These are phyloP conservation scores for Phyllostachys edulis DNA, from an alignment of 176 grass and related monocot species.

Conservation along the genomic window DNA sequence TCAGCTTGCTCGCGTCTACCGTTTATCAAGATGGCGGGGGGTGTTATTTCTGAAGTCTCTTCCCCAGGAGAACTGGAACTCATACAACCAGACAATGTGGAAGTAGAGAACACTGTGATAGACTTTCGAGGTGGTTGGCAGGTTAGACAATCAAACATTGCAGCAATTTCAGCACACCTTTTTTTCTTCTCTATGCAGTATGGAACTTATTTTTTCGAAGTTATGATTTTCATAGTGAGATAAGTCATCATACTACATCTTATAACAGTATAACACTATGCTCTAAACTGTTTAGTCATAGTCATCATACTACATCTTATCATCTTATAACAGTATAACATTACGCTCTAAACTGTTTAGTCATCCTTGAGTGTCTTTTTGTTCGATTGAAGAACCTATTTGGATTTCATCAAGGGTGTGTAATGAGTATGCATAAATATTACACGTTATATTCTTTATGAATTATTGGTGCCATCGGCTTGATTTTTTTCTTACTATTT, in stretches of 20 bases:
- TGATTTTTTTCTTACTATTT: background rate
- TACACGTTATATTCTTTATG: background rate
- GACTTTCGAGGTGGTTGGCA: constrained; percentile 80
- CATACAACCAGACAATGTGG: constrained; percentile 54
- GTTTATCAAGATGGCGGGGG: constrained; percentile 46
- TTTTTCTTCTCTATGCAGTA: background rate
- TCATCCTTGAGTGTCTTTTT: background rate
- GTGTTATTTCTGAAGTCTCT: constrained; percentile 59
- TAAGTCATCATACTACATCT: background rate
- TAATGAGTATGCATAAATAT: background rate
- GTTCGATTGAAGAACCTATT: background rate
- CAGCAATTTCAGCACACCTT: background rate
- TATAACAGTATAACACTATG: background rate
- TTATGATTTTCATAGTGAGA: background rate
- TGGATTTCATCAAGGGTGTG: background rate
- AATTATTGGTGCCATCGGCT: background rate
- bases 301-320: background rate
- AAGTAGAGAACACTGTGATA: constrained; percentile 61
- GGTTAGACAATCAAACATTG: constrained; percentile 39
- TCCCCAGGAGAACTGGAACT: constrained; percentile 61
- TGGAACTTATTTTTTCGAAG: background rate
- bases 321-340: too few species aligned
- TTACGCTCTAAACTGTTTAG: background rate
- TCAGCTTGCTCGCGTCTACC: background rate
- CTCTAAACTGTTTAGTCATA: background rate